A percentile compares a stretch with the other conserved stretches of the same genome.
Evolutionary conservation across 83 land plant species (phyloP).

Genomic region (Picea mariana): DNA sequence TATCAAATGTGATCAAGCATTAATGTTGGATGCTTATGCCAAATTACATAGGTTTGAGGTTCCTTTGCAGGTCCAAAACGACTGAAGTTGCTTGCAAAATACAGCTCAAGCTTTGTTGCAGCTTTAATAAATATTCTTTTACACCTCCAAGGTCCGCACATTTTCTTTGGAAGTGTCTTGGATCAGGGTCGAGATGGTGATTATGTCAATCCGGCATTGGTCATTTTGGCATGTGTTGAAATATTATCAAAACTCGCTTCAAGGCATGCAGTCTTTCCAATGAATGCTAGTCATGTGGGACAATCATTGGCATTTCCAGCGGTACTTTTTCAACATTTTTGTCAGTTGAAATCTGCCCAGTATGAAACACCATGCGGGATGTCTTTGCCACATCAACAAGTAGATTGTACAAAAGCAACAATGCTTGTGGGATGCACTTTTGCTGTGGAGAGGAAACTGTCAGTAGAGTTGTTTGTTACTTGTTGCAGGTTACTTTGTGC

Average conservation of each 20-base stretch:
- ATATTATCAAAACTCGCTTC: slow-evolving; percentile 50
- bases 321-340: slow-evolving; percentile 40
- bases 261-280: slow-evolving; percentile 32
- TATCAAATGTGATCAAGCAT: background rate
- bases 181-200: background rate
- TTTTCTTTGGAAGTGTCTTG: slow-evolving; percentile 32
- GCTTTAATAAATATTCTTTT: slow-evolving; percentile 46
- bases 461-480: slow-evolving; percentile 49
- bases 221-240: slow-evolving; percentile 55
- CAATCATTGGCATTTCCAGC: slow-evolving; percentile 52
- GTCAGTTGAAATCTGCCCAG: slow-evolving; percentile 21
- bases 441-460: slow-evolving; percentile 28
- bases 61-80: slow-evolving; percentile 41
- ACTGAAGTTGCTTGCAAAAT: slow-evolving; percentile 35
- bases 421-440: background rate
- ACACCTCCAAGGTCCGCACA: slow-evolving; percentile 47
- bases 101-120: slow-evolving; percentile 37
- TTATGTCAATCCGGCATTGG: slow-evolving; percentile 55
- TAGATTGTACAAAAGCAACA: background rate
- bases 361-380: background rate
- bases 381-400: background rate
- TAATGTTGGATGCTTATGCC: background rate
- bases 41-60: background rate
- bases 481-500: slow-evolving; percentile 53
- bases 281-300: slow-evolving; percentile 43